Percentiles rank a stretch among this genome's conserved stretches.
phyloP scores from a whole-genome alignment of 169 alveolate species.

The Plasmodium knowlesi region DNA sequence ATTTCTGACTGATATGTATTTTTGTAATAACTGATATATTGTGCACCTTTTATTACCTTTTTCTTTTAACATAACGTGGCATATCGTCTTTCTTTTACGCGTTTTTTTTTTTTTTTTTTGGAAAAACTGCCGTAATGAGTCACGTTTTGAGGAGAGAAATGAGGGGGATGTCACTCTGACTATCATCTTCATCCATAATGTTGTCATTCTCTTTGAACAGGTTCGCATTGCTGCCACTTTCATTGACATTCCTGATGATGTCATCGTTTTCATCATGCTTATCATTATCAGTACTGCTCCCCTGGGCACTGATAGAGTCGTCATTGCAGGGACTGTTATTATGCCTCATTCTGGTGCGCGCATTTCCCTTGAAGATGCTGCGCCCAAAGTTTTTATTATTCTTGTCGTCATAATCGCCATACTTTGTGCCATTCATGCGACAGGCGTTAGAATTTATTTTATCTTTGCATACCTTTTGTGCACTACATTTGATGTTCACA shows the following conservation, averaged over 20 bases:
- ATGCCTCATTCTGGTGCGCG: not conserved
- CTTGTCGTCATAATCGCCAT: not conserved
- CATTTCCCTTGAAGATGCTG: not conserved
- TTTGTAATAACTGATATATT: not conserved
- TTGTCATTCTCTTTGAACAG: not conserved
- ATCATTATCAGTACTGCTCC: not conserved
- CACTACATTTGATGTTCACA: not conserved
- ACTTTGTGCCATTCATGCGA: not conserved
- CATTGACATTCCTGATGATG: not conserved
- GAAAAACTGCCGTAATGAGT: not conserved
- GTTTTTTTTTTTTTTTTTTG: not conserved
- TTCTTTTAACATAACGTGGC: not conserved
- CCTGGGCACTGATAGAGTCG: not conserved
- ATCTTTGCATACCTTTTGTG: not conserved
- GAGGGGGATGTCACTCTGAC: not conserved
- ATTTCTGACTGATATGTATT: not conserved
- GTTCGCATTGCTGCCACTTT: not conserved
- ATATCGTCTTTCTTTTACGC: not conserved
- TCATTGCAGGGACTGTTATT: not conserved
- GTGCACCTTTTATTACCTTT: not conserved
- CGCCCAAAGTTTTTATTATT: not conserved
- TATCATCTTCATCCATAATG: not conserved
- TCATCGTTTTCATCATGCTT: not conserved
- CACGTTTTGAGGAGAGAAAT: not conserved
- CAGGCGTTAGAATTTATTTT: not conserved